Percentiles rank a stretch among this genome's conserved stretches.
Evolutionary conservation across 148 eudicot species (phyloP).

Genomic region (Diospyros kaki): DNA sequence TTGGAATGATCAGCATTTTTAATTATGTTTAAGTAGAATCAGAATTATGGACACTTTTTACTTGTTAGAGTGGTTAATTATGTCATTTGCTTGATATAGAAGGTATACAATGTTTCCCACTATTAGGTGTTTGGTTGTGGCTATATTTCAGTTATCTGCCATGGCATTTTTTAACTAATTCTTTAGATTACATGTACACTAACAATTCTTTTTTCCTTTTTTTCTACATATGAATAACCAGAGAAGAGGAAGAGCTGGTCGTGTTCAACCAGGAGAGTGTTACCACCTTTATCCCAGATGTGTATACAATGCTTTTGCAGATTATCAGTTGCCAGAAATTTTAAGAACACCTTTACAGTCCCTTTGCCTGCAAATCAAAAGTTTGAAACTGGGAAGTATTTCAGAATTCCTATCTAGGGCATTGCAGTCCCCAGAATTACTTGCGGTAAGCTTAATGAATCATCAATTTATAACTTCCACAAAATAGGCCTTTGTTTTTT

Average conservation of each 20-base stretch:
- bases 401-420: conserved; percentile 88
- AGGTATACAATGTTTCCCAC: background rate
- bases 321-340: conserved; percentile 92
- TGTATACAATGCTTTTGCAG: conserved; percentile 87
- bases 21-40: background rate
- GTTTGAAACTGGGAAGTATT: conserved; percentile 90
- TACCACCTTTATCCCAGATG: conserved; percentile 95
- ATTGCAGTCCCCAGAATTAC: conserved; percentile 80
- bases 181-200: background rate
- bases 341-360: conserved; percentile 95
- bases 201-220: background rate
- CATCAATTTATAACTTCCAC: conserved; percentile 1
- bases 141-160: background rate
- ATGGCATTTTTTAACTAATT: background rate
- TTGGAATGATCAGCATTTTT: background rate
- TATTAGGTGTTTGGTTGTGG: background rate
- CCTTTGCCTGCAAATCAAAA: conserved; percentile 92
- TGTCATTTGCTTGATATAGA: background rate
- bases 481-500: background rate
- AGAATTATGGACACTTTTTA: background rate
- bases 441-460: conserved; percentile 58
- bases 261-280: conserved; percentile 97
- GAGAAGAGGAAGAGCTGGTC: conserved; percentile 99
- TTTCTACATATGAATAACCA: conserved; percentile 22
- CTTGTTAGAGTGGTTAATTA: background rate